phyloP scores from a whole-genome alignment of 352 stramenopile species.

The Phytopythium helicoides region DNA sequence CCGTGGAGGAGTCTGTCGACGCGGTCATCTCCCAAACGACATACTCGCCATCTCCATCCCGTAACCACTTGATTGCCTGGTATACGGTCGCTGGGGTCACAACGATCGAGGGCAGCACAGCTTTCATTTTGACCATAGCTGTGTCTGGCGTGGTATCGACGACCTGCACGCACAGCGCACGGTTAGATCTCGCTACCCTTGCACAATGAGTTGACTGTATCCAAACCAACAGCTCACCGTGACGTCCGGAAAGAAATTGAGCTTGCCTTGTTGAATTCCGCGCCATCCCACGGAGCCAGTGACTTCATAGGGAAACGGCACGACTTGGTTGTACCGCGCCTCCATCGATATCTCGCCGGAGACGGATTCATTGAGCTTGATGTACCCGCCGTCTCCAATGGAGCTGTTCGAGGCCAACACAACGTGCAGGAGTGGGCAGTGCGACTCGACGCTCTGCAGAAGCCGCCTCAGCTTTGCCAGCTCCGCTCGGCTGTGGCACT shows the following conservation, averaged over 20 bases:
- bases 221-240: background rate
- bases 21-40: constrained; percentile 1
- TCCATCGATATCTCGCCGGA: background rate
- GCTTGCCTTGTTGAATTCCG: background rate
- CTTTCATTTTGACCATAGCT: background rate
- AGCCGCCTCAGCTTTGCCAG: too few relatives aligned
- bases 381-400: background rate
- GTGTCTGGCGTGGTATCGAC: background rate
- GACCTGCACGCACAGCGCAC: background rate
- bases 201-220: too few relatives aligned
- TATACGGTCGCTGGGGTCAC: background rate
- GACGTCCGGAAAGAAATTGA: constrained; percentile 3
- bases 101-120: background rate
- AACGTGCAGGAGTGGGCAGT: too few relatives aligned
- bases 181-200: too few relatives aligned
- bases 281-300: background rate
- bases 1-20: background rate
- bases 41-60: background rate
- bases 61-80: constrained; percentile 1
- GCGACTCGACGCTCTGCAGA: too few relatives aligned
- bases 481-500: too few relatives aligned
- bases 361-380: background rate
- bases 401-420: background rate
- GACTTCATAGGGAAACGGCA: background rate
- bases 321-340: background rate